Evolutionary conservation across 257 asterid genomes (phyloP).

Genomic region (Rubia yunnanensis): DNA sequence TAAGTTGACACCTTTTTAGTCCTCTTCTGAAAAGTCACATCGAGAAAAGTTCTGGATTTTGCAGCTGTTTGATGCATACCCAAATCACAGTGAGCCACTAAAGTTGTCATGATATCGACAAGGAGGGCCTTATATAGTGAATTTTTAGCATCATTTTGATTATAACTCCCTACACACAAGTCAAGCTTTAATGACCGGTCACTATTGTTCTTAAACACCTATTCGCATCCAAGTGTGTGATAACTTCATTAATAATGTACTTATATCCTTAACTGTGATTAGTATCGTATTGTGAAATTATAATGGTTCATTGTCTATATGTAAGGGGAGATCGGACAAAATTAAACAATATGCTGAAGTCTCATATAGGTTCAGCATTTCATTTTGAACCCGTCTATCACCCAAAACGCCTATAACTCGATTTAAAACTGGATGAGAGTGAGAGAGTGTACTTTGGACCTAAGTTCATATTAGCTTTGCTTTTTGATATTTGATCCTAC

Average conservation of each 20-base stretch:
- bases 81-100: not conserved
- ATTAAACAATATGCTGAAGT: not conserved
- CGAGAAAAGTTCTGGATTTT: not conserved
- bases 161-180: not conserved
- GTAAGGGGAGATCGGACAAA: not conserved
- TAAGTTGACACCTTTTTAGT: not conserved
- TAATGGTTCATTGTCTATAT: no score
- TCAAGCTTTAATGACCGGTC: not conserved
- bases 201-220: not conserved
- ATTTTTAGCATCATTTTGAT: not conserved
- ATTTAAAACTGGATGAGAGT: not conserved
- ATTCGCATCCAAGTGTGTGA: not conserved
- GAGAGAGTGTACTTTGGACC: not conserved
- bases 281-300: not conserved
- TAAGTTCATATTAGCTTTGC: not conserved
- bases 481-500: not conserved
- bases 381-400: not conserved
- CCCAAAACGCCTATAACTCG: not conserved
- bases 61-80: not conserved
- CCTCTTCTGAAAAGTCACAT: not conserved
- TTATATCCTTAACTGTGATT: not conserved
- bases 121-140: not conserved
- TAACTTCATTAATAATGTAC: not conserved
- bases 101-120: not conserved
- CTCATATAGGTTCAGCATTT: not conserved